A percentile compares a stretch with the other conserved stretches of the same genome.
Evolutionary conservation across 2,329 filamentous ascomycete species (phyloP).

Genomic region (Xylariaceae sp.): DNA sequence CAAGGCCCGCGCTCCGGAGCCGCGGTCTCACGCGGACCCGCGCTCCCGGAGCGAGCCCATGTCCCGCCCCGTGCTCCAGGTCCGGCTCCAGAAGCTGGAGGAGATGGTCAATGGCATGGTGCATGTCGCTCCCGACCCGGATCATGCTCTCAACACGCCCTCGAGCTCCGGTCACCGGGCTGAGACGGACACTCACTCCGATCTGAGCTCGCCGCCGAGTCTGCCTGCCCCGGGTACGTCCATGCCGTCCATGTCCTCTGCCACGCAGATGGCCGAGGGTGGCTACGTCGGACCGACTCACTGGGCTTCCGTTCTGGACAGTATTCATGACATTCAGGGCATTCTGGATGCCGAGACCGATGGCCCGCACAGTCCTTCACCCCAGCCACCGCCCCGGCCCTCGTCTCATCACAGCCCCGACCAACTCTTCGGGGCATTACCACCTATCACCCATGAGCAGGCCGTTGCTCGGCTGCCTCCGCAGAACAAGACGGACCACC

Average conservation of each 20-base stretch:
- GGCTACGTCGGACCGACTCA: conserved; percentile 28
- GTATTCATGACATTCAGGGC: conserved; percentile 28
- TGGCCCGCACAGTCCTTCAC: conserved; percentile 17
- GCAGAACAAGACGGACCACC: conserved; percentile 22
- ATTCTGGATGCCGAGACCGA: conserved; percentile 23
- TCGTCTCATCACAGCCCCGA: conserved; percentile 19
- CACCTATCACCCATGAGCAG: conserved; percentile 24
- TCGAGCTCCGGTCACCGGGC: conserved; percentile 22
- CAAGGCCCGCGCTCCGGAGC: conserved; percentile 22
- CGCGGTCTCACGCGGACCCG: conserved; percentile 20
- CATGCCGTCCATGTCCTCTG: conserved; percentile 8
- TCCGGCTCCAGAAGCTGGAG: conserved; percentile 29
- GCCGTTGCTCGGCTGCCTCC: conserved; percentile 24
- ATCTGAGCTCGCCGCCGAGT: conserved; percentile 22
- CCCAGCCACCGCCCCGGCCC: conserved; percentile 16
- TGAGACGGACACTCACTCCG: conserved; percentile 21
- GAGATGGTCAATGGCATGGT: conserved; percentile 28
- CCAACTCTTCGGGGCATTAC: conserved; percentile 20
- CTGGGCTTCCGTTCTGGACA: conserved; percentile 28
- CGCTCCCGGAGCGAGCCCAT: conserved; percentile 20
- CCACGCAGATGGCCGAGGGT: conserved; percentile 16
- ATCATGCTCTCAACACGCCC: conserved; percentile 18
- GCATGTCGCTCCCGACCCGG: conserved; percentile 11
- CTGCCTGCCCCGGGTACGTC: conserved; percentile 12
- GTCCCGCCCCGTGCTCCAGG: conserved; percentile 25